Conservation (phyloP, 83 land plant genomes). For the Diphasiastrum complanatum region DNA sequence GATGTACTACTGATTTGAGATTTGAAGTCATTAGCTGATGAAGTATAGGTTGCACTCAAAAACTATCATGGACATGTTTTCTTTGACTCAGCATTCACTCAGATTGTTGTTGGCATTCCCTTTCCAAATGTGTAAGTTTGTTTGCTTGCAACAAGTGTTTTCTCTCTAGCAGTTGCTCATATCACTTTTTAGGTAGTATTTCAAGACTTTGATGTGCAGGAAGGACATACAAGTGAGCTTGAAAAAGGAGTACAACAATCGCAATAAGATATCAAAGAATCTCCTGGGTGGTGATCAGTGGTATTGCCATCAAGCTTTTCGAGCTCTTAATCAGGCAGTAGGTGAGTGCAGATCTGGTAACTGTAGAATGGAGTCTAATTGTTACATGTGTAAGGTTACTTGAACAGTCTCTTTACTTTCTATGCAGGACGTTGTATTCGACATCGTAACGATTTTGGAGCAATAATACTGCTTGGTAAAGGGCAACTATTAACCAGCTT, state of each 20-base stretch:
- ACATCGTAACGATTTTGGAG: constrained; percentile 89
- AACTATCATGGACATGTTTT: not conserved
- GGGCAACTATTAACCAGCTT: too few relatives aligned
- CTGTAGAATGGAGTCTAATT: not conserved
- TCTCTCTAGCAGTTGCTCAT: not conserved
- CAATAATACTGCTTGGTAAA: constrained; percentile 77
- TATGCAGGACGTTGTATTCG: constrained; percentile 90
- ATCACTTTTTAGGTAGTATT: not conserved
- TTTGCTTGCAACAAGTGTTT: not conserved
- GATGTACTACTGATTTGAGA: too few relatives aligned
- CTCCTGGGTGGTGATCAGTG: constrained; percentile 87
- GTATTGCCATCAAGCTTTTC: constrained; percentile 98
- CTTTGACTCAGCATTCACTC: constrained; percentile 26
- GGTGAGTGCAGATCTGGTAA: constrained; percentile 34
- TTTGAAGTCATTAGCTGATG: too few relatives aligned
- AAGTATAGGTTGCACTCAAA: too few relatives aligned
- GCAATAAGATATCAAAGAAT: constrained; percentile 47
- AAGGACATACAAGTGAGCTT: constrained; percentile 73
- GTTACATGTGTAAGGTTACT: not conserved
- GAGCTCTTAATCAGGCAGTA: constrained; percentile 91
- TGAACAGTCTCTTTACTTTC: constrained; percentile 1
- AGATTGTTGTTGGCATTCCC: constrained; percentile 92
- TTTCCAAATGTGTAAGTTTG: constrained; percentile 89
- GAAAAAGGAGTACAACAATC: constrained; percentile 75
- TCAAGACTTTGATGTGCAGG: constrained; percentile 34